Conservation (phyloP, 106 monocot species). For the Iris macrosiphon region DNA sequence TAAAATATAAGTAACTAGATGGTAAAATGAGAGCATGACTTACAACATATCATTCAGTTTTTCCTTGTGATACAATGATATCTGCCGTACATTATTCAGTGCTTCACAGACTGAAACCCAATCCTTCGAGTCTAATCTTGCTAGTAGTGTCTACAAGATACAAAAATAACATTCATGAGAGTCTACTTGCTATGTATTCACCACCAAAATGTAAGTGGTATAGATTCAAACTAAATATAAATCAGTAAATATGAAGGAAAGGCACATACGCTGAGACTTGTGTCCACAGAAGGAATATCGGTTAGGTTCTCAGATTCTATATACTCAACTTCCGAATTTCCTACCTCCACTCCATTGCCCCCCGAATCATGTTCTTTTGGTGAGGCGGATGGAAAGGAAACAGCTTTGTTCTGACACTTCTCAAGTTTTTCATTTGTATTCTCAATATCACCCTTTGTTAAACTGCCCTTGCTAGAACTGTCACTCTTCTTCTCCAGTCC, state of each 20-base stretch:
- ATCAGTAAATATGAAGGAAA: not conserved
- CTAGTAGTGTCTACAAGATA: slow-evolving; percentile 51
- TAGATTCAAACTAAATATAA: not conserved
- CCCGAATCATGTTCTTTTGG: slow-evolving; percentile 16
- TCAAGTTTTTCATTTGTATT: slow-evolving; percentile 22
- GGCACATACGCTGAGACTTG: slow-evolving; percentile 49
- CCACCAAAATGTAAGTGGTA: no score
- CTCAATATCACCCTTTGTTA: slow-evolving; percentile 29
- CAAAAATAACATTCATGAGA: slow-evolving; percentile 8
- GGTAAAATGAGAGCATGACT: slow-evolving; percentile 12
- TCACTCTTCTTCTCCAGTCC: slow-evolving; percentile 34
- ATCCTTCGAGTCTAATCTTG: slow-evolving; percentile 79
- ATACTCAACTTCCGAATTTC: slow-evolving; percentile 74
- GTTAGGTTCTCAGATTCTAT: slow-evolving; percentile 75
- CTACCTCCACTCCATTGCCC: slow-evolving; percentile 33
- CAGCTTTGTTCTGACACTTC: slow-evolving; percentile 23
- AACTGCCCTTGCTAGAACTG: slow-evolving; percentile 30
- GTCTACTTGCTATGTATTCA: no score
- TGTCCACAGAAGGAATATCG: slow-evolving; percentile 64
- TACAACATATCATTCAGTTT: slow-evolving; percentile 72
- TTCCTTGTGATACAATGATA: slow-evolving; percentile 84
- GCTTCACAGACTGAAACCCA: slow-evolving; percentile 91
- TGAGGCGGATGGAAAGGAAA: slow-evolving; percentile 9
- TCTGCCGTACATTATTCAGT: slow-evolving; percentile 88
- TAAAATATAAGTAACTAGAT: not conserved